Evolutionary conservation across 148 eudicot species (phyloP).

Genomic region (Amaranthus palmeri): DNA sequence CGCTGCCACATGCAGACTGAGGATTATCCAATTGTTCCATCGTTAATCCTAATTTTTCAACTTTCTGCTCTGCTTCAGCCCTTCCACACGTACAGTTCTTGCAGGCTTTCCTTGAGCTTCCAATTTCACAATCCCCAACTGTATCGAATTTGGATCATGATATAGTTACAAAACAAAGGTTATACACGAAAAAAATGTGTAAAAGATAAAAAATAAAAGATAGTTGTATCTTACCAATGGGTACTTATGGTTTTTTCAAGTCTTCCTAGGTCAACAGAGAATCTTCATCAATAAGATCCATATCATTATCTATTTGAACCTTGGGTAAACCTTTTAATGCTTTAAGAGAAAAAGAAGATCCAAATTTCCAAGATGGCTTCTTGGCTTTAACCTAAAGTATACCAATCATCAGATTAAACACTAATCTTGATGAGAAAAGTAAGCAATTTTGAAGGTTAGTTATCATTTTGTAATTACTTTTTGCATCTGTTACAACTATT

Average conservation of each 20-base stretch:
- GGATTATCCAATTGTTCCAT: slow-evolving; percentile 71
- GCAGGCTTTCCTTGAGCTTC: slow-evolving; percentile 83
- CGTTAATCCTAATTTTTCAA: slow-evolving; percentile 61
- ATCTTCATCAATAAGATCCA: slow-evolving; percentile 92
- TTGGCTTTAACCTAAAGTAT: slow-evolving; percentile 44
- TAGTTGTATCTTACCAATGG: slow-evolving; percentile 35
- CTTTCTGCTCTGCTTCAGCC: slow-evolving; percentile 89
- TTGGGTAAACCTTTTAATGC: slow-evolving; percentile 51
- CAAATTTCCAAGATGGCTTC: slow-evolving; percentile 85
- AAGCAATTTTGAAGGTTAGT: not conserved
- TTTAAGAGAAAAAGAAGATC: slow-evolving; percentile 82
- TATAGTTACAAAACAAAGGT: not conserved
- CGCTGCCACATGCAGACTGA: slow-evolving; percentile 90
- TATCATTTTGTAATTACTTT: not conserved
- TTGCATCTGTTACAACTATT: too few species aligned
- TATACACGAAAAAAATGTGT: not conserved
- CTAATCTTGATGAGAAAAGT: not conserved
- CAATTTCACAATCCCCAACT: slow-evolving; percentile 90
- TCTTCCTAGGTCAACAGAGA: slow-evolving; percentile 87
- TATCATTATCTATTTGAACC: slow-evolving; percentile 66
- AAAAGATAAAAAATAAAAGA: not conserved
- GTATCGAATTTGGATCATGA: slow-evolving; percentile 19
- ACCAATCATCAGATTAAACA: slow-evolving; percentile 1
- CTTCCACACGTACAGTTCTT: slow-evolving; percentile 94
- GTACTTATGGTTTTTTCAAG: slow-evolving; percentile 69